These are phyloP conservation scores for Brassica nigra DNA, from an alignment of 345 rosid species.

Conservation along the genomic window DNA sequence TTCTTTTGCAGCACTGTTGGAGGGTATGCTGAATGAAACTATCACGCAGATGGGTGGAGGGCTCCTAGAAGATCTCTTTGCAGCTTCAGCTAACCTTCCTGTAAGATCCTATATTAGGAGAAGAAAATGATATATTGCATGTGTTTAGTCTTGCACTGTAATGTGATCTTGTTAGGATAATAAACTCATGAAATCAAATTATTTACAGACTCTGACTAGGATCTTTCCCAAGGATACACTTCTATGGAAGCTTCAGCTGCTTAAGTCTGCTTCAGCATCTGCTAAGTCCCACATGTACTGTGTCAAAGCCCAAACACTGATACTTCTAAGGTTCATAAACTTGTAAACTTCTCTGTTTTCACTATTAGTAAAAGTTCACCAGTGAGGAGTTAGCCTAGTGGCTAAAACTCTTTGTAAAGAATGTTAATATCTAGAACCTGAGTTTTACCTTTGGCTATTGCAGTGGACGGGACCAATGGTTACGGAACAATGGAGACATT, in stretches of 20 bases:
- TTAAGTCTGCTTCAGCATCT: slow-evolving; percentile 58
- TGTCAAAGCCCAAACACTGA: slow-evolving; percentile 58
- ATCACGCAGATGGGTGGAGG: slow-evolving; percentile 29
- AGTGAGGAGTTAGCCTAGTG: no score
- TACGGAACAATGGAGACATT: slow-evolving; percentile 66
- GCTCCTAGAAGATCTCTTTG: slow-evolving; percentile 33
- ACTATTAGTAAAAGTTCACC: background rate
- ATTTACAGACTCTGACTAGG: slow-evolving; percentile 56
- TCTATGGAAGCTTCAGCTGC: slow-evolving; percentile 75
- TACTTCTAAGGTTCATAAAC: slow-evolving; percentile 59
- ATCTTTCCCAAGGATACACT: slow-evolving; percentile 68
- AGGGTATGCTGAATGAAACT: slow-evolving; percentile 40
- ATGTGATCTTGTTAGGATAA: background rate
- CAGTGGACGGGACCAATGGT: slow-evolving; percentile 75
- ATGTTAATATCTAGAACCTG: background rate
- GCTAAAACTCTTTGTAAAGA: background rate
- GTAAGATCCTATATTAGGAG: slow-evolving; percentile 37
- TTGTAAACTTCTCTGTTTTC: slow-evolving; percentile 14
- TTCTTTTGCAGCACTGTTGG: slow-evolving; percentile 37
- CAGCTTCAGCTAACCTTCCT: slow-evolving; percentile 38
- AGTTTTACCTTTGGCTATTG: background rate
- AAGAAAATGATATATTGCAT: background rate
- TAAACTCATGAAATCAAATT: background rate
- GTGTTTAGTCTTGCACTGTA: background rate
- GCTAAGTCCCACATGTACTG: slow-evolving; percentile 56